Conservation (phyloP, 495 filamentous ascomycete species). For the Talaromyces stipitatus region DNA sequence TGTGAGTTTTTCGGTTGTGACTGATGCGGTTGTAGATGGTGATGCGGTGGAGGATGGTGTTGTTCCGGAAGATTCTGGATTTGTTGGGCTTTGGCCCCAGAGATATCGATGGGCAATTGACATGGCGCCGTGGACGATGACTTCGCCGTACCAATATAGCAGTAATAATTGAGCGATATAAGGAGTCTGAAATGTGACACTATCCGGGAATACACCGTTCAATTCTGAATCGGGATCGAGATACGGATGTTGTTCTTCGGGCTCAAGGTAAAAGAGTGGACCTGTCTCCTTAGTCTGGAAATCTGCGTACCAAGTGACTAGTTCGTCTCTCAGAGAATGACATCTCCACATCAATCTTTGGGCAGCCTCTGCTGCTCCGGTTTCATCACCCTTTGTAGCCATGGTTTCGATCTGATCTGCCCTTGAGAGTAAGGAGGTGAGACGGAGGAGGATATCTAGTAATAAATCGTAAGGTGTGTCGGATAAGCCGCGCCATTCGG, state of each 20-base stretch:
- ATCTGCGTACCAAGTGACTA: conserved; percentile 4
- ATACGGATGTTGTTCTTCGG: conserved; percentile 6
- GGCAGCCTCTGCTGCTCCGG: neutral
- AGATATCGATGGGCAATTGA: neutral
- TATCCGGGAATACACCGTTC: conserved; percentile 1
- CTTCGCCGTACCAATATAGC: conserved; percentile 6
- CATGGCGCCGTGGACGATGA: conserved; percentile 5
- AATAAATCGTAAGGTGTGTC: conserved; percentile 1
- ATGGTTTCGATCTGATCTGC: conserved; percentile 2
- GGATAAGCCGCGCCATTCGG: conserved; percentile 5
- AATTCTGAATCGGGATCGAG: conserved; percentile 2
- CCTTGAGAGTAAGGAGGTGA: neutral
- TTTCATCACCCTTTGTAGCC: neutral
- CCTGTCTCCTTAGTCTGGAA: conserved; percentile 1
- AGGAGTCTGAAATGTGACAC: conserved; percentile 2
- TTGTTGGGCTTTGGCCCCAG: neutral
- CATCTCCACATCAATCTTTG: neutral
- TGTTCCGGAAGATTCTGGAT: neutral
- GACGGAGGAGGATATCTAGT: conserved; percentile 2
- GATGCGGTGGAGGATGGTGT: neutral
- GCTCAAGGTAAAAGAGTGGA: conserved; percentile 2
- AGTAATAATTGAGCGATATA: conserved; percentile 2
- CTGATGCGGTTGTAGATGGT: neutral
- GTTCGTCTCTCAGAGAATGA: neutral
- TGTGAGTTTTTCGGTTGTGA: neutral